A percentile compares a stretch with the other conserved stretches of the same genome.
Conservation (phyloP, 1,139 yeast genomes). For the Meyerozyma sp. region DNA sequence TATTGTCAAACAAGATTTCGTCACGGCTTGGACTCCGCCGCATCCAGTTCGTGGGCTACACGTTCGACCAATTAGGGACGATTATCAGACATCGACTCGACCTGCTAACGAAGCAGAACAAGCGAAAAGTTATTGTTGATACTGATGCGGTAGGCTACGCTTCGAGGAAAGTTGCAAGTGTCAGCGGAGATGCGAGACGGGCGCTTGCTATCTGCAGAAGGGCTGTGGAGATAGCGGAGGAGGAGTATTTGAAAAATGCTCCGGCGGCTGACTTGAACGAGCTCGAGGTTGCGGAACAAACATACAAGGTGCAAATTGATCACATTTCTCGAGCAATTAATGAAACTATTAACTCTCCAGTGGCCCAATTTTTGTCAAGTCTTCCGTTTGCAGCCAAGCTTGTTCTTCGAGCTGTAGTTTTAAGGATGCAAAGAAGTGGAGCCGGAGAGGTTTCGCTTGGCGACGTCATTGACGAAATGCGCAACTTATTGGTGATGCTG, state of each 20-base stretch:
- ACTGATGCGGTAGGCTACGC: constrained; percentile 88
- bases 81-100: constrained; percentile 72
- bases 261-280: constrained; percentile 10
- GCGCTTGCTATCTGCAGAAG: constrained; percentile 85
- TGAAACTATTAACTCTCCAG: constrained; percentile 76
- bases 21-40: constrained; percentile 87
- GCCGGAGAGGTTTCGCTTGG: constrained; percentile 68
- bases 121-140: constrained; percentile 42
- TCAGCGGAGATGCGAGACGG: constrained; percentile 94
- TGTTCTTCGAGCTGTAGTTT: constrained; percentile 60
- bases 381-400: constrained; percentile 70
- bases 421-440: constrained; percentile 64
- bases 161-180: constrained; percentile 90
- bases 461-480: constrained; percentile 74
- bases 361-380: constrained; percentile 50
- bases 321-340: constrained; percentile 75
- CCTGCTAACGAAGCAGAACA: constrained; percentile 38
- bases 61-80: constrained; percentile 68
- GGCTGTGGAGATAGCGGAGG: constrained; percentile 86
- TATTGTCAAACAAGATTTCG: constrained; percentile 80
- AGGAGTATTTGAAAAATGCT: constrained; percentile 30
- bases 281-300: constrained; percentile 25
- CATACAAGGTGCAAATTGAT: constrained; percentile 55
- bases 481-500: constrained; percentile 27
- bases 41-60: constrained; percentile 84